Base-by-base conservation (phyloP, 768 basidiomycete genomes). In the Boletus patriciae region DNA sequence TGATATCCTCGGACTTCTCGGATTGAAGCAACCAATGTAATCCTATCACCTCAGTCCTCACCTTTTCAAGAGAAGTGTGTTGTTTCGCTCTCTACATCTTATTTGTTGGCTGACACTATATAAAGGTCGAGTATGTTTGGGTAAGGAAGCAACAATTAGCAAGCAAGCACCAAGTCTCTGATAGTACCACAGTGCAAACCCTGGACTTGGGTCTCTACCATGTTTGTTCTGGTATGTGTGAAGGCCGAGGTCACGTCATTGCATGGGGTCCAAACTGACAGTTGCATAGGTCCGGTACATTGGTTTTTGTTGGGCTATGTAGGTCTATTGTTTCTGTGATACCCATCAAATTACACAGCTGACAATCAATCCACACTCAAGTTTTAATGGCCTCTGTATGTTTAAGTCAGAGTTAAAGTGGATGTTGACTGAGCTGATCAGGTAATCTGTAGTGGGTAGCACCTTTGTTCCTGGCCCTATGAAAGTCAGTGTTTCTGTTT, bases 301-400 rank as follows among this genome's bases (percentile, higher is more conserved):
- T 25, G 41, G 50, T n/a, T 42, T 52, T 44, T 52, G 21, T 29
- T 52, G 50, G 50, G 42, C 42, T 44, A 34, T 52, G 50, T 52
- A 36, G 23, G 50, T 52, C 2, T 6, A 34, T 29, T 16, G 19
- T 33, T 3, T 25, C 25, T 25, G 25, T 25, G 4, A 25, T 19
- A 4, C 15, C 18, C 10, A n/a, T 29, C 18, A 21, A 25, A 16
- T 12, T 34, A 13, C 11, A 9, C 27, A n/a, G n/a, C n/a, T 9
- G 19, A 29, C 31, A 42, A 19, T 8, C 18, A 21, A 23, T 44
- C 16, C 18, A 1, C 36, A 18, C 13, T 6, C 18, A 52, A 51
- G 34, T 11, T 3, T 27, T 52, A 3, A 13, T 44, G 18, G 23
- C 1, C 51, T 45, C 7, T 3, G 51, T 52, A 37, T 19, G 51